Evolutionary conservation across 2,329 filamentous ascomycete species (phyloP), one percentile per base, ranked within the genome.

Genomic region (Dothistroma pini): DNA sequence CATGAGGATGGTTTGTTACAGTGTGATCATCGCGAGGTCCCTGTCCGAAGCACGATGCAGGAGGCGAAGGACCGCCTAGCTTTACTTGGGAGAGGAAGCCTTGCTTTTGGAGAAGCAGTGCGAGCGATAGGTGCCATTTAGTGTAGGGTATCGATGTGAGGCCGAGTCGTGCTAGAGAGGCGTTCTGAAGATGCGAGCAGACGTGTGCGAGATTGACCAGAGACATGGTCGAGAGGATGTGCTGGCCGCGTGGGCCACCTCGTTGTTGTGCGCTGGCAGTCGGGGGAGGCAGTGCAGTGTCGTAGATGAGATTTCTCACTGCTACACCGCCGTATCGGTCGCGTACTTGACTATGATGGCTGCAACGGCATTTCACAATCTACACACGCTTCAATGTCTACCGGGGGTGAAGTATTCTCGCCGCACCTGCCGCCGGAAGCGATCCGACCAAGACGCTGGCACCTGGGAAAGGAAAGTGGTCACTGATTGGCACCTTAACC

Each of bases 181-280:
- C 90, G 81, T 97, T 97, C 76, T 95, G 90, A 60, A 97, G 83
- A 80, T 96, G 92, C 68, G 91, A 92, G 83, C 90, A 96, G 78
- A 93, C 86, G 80, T 93, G 81, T 70, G 86, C 83, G 66, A 96
- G 84, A 77, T 88, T 86, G 73, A 84, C 81, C 77, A 96, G 84
- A 70, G 87, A 90, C 88, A 91, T 90, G 71, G 57, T 68, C 58
- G 51, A 21, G 57, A 32, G 4, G 25, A 38, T 22, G 55, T 32
- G 38, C 21, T 61, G 62, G 59, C 59, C 61, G 54, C 60, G 38
- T 29, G 47, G 63, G 63, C 60, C 52, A 52, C 8, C 11, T 9
- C 1, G 12, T 25, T 29, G 31, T 57, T 31, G 32, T 56, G 49
- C 41, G 49, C 50, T 34, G 32, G 14, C 25, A 19, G 54, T 56